phyloP scores from a whole-genome alignment of 1,284 basidiomycete species.

The Microbotryum lychnidis-dioicae region DNA sequence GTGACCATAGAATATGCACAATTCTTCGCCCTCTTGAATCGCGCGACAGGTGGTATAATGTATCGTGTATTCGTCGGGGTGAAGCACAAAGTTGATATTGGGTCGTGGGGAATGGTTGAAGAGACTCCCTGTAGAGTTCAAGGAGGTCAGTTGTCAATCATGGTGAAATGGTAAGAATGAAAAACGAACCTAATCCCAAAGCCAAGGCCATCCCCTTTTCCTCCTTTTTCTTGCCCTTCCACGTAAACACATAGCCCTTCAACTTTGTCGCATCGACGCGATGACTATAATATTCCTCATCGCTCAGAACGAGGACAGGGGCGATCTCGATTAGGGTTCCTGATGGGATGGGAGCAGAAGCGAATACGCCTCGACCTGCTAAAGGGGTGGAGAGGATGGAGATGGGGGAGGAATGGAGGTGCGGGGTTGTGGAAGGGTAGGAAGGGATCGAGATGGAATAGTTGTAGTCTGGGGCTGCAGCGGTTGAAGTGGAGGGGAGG shows the following conservation, averaged over 20 bases:
- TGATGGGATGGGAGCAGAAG: slow-evolving; percentile 53
- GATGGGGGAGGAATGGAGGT: slow-evolving; percentile 26
- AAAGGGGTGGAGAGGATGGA: slow-evolving; percentile 15
- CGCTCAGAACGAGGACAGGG: slow-evolving; percentile 70
- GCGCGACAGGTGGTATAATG: slow-evolving; percentile 54
- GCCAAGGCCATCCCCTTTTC: slow-evolving; percentile 72
- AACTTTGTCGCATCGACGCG: slow-evolving; percentile 53
- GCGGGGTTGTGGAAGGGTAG: slow-evolving; percentile 25
- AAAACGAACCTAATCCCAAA: slow-evolving; percentile 64
- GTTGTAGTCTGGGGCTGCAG: background rate
- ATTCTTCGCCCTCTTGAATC: slow-evolving; percentile 58
- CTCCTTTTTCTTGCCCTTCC: slow-evolving; percentile 47
- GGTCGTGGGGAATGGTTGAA: slow-evolving; percentile 66
- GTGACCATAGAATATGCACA: slow-evolving; percentile 69
- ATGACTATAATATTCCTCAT: slow-evolving; percentile 54
- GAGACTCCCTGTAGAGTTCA: slow-evolving; percentile 52
- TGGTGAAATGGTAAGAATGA: background rate
- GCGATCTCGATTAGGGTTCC: slow-evolving; percentile 69
- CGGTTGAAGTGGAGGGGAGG: background rate
- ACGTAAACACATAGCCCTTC: slow-evolving; percentile 78
- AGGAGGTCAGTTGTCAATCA: background rate
- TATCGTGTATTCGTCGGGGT: slow-evolving; percentile 52
- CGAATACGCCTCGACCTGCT: slow-evolving; percentile 39
- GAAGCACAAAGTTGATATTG: slow-evolving; percentile 60
- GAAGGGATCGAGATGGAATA: slow-evolving; percentile 1